Evolutionary conservation across 768 basidiomycete species (phyloP).

Genomic region (Xanthoconium stramineum): DNA sequence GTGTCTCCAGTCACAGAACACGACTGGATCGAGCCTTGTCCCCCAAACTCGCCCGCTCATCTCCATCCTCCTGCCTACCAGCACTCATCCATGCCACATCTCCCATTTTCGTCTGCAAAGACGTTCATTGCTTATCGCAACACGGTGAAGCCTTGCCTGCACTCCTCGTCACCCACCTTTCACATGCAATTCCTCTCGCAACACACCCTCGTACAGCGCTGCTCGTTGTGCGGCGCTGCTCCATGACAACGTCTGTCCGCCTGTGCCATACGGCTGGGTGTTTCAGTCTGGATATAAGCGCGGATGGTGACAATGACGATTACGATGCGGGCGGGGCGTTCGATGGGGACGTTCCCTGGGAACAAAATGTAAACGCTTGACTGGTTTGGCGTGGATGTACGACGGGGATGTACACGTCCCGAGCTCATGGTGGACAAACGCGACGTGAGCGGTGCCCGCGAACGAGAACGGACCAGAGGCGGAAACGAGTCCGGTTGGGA

Average conservation of each 20-base stretch:
- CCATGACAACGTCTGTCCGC: conserved; percentile 55
- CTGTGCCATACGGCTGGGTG: conserved; percentile 44
- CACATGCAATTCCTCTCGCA: conserved; percentile 56
- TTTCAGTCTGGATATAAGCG: conserved; percentile 38
- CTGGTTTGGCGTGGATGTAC: conserved; percentile 76
- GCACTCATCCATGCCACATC: not conserved
- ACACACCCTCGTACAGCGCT: conserved; percentile 43
- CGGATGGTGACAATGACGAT: not conserved
- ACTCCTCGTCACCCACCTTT: conserved; percentile 34
- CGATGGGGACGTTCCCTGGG: conserved; percentile 59
- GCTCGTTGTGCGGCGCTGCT: conserved; percentile 49
- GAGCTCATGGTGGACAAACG: conserved; percentile 43
- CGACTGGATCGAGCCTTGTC: conserved; percentile 24
- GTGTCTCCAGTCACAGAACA: conserved; percentile 35
- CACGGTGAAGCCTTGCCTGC: conserved; percentile 38
- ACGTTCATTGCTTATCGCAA: conserved; percentile 37
- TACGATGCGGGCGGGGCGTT: conserved; percentile 1
- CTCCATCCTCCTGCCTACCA: conserved; percentile 31
- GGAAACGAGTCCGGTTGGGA: conserved; percentile 33
- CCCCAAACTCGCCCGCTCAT: conserved; percentile 23
- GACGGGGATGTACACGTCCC: conserved; percentile 53
- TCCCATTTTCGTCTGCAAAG: conserved; percentile 2
- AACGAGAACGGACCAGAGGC: conserved; percentile 9
- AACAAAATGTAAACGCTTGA: conserved; percentile 56
- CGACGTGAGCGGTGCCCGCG: too few species aligned